These are phyloP conservation scores for Globisporangium paroecandrum DNA, from an alignment of 352 stramenopile genomes.

Conservation along the genomic window DNA sequence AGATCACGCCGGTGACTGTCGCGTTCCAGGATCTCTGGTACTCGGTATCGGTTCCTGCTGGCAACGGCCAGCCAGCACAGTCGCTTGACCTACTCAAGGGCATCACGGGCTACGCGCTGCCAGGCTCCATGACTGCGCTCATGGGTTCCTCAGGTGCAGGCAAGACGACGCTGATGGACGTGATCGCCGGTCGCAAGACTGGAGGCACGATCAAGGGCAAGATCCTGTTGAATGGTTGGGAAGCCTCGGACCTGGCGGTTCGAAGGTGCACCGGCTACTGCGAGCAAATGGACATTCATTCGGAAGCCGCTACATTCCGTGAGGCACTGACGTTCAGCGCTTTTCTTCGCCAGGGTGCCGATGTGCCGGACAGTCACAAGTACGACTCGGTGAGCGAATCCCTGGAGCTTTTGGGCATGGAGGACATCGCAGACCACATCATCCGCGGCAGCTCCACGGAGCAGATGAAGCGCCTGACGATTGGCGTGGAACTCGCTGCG, in stretches of 20 bases:
- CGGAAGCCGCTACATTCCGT: constrained; percentile 85
- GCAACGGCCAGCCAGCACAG: constrained; percentile 25
- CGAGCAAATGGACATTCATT: constrained; percentile 90
- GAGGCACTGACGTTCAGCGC: constrained; percentile 93
- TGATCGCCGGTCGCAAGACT: constrained; percentile 90
- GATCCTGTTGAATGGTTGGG: constrained; percentile 58
- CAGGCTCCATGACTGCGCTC: constrained; percentile 61
- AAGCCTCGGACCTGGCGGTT: constrained; percentile 49
- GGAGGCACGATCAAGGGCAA: constrained; percentile 68
- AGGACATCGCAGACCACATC: constrained; percentile 59
- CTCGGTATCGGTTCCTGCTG: constrained; percentile 40
- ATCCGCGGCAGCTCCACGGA: constrained; percentile 56
- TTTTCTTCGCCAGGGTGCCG: constrained; percentile 63
- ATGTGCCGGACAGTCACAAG: constrained; percentile 39
- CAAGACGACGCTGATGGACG: constrained; percentile 95
- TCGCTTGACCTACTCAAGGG: constrained; percentile 49
- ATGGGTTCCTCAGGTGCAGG: constrained; percentile 78
- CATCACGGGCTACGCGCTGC: constrained; percentile 51
- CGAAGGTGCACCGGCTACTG: constrained; percentile 65
- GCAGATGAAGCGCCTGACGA: constrained; percentile 66
- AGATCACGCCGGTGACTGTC: constrained; percentile 40
- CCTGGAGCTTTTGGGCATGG: constrained; percentile 49
- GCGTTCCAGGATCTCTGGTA: constrained; percentile 65
- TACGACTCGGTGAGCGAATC: constrained; percentile 55
- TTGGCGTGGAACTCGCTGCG: constrained; percentile 90